Base-by-base conservation (phyloP, 31 red algal species). In the Odonthalia washingtoniensis region DNA sequence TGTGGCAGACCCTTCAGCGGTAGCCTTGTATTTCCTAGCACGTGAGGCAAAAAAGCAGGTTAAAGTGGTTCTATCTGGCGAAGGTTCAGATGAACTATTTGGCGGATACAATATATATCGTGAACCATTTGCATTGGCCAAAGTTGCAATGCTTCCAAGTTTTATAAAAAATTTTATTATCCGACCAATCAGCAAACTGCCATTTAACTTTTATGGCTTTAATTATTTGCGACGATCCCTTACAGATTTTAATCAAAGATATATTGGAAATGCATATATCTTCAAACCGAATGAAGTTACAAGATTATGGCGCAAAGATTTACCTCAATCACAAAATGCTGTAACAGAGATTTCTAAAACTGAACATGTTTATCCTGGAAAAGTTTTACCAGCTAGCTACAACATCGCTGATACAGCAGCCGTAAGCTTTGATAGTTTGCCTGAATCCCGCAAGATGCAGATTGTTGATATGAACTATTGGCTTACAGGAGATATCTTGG, bases 1-100 rank as follows among this genome's bases (percentile, higher is more conserved):
- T 67, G 64, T 67, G 27, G 33, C 64, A 33, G 64, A 67, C 27
- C 30, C 64, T 21, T 89, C 98, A 67, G 96, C 98, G 49, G 95
- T 92, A 28, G 91, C 98, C 1, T 92, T 97, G 93, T 97, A 79
- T 72, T 78, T 97, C 77, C 78, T 96, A 31, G 90, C 94, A 30
- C 87, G 83, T 39, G 64, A 94, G 40, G 84, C 80, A 46, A 90
- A 90, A 44, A 60, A 97, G 82, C 88, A 97, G 73, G 98, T 97
- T 53, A 99, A 97, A 83, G 95, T 99, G 28, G 95, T 99, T 27
- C 72, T 99, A 40, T 89, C 87, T 32, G 98, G 98, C 44, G 98
- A 99, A 81, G 98, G 98, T 18, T 92, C 98, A 12, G 98, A 99
- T 72, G 98, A 99, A 70, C 74, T 99, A 4, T 90, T 97, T 67